Conservation (phyloP, 768 basidiomycete genomes). For the Porphyrellus cyaneotinctus region DNA sequence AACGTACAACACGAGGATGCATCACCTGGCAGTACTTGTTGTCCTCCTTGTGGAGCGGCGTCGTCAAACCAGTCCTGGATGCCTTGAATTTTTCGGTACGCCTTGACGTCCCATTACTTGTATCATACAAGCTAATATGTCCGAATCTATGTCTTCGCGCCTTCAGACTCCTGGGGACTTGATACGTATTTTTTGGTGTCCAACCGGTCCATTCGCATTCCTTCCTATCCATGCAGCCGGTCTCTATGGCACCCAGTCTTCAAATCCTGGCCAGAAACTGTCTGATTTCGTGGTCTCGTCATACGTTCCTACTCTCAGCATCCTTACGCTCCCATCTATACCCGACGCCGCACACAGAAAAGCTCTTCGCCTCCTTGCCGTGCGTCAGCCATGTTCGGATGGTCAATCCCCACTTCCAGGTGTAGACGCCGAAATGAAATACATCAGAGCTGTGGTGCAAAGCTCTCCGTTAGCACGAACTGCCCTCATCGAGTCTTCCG, state of each 20-base stretch:
- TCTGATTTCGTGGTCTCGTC: not conserved
- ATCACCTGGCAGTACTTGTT: not conserved
- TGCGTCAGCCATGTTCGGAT: conserved; percentile 15
- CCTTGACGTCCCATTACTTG: not conserved
- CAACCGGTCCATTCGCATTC: not conserved
- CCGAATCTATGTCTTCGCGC: too few species aligned
- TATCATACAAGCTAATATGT: not conserved
- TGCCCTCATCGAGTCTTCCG: not conserved
- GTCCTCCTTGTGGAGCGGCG: conserved; percentile 3
- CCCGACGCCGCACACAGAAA: not conserved
- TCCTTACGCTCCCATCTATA: conserved; percentile 7
- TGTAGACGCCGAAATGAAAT: conserved; percentile 20
- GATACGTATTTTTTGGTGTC: not conserved
- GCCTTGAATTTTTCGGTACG: not conserved
- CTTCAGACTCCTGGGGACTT: not conserved
- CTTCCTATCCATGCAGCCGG: not conserved
- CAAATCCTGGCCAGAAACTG: not conserved
- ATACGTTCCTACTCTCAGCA: not conserved
- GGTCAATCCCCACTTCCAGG: conserved; percentile 10
- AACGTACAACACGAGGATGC: not conserved
- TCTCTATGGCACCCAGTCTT: not conserved
- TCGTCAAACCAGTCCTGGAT: conserved; percentile 1
- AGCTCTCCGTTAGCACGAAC: not conserved
- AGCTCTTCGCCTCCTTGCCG: not conserved
- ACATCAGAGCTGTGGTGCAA: conserved; percentile 5